Percentiles rank a stretch among this genome's conserved stretches.
These are phyloP conservation scores for Sugiyamaella japonica DNA, from an alignment of 1,139 yeast genomes.

Conservation along the genomic window DNA sequence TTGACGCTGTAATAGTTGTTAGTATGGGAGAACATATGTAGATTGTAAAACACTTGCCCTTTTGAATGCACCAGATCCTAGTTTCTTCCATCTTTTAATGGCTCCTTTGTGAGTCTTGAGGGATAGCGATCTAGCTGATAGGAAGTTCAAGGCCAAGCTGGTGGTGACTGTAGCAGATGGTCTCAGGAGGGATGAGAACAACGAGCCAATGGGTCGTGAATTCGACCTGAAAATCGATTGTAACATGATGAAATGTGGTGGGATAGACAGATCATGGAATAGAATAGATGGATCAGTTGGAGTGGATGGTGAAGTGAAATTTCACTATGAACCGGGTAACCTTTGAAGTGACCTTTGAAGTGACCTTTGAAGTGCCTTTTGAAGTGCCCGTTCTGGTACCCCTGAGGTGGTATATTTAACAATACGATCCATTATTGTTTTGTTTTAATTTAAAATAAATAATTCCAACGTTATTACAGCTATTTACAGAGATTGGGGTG, in stretches of 20 bases:
- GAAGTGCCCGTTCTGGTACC: too few species aligned
- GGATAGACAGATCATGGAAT: too few species aligned
- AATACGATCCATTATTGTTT: too few species aligned
- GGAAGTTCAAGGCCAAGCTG: background rate
- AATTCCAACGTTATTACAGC: background rate
- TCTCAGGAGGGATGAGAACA: background rate
- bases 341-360: too few species aligned
- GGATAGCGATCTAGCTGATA: background rate
- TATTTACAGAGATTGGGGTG: conserved; percentile 13
- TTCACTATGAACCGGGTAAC: conserved; percentile 1
- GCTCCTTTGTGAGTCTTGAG: conserved; percentile 70
- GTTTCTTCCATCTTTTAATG: conserved; percentile 78
- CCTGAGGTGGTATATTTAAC: too few species aligned
- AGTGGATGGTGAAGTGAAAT: conserved; percentile 10
- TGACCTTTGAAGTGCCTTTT: too few species aligned
- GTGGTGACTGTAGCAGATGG: background rate
- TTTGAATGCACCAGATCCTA: conserved; percentile 56
- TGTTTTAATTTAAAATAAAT: background rate
- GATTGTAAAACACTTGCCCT: conserved; percentile 37
- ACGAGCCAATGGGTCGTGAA: background rate
- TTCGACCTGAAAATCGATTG: background rate
- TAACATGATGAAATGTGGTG: background rate
- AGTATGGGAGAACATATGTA: background rate
- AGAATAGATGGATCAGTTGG: too few species aligned
- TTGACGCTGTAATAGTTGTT: conserved; percentile 48